A percentile compares a stretch with the other conserved stretches of the same genome.
Conservation (phyloP, 2,329 filamentous ascomycete species). For the Pseudogymnoascus sp. region DNA sequence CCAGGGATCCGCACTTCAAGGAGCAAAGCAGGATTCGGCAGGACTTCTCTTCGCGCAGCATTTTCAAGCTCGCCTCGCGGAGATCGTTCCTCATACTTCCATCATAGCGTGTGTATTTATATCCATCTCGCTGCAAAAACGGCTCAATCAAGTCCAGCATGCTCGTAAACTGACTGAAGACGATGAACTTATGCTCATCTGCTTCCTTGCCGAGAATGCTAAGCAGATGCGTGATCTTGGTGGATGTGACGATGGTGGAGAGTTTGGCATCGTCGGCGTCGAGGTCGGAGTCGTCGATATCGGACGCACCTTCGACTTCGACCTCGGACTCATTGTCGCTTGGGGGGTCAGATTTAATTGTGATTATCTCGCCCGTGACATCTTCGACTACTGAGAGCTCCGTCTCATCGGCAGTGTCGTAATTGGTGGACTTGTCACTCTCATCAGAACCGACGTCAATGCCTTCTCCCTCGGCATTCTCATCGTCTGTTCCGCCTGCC, state of each 20-base stretch:
- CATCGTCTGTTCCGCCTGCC: conserved; percentile 77
- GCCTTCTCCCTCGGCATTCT: conserved; percentile 79
- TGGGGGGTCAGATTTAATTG: conserved; percentile 21
- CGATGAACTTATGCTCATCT: conserved; percentile 85
- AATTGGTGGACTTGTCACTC: conserved; percentile 32
- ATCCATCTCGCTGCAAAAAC: conserved; percentile 66
- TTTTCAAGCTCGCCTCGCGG: conserved; percentile 76
- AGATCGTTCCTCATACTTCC: conserved; percentile 90
- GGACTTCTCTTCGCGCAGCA: conserved; percentile 62
- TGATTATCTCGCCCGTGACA: neutral
- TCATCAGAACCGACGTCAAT: conserved; percentile 63
- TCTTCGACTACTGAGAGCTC: neutral
- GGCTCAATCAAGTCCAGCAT: conserved; percentile 97
- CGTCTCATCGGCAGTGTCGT: neutral
- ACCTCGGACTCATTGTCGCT: conserved; percentile 31
- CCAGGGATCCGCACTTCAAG: conserved; percentile 85
- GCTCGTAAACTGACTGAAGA: conserved; percentile 96
- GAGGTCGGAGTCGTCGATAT: conserved; percentile 25
- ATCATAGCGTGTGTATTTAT: conserved; percentile 84
- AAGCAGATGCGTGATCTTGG: conserved; percentile 84
- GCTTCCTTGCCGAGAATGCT: conserved; percentile 73
- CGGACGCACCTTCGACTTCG: conserved; percentile 35
- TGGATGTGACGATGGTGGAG: conserved; percentile 58
- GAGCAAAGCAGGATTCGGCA: conserved; percentile 85
- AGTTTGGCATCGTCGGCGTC: conserved; percentile 35